A percentile compares a stretch with the other conserved stretches of the same genome.
phyloP scores from a whole-genome alignment of 2,329 filamentous ascomycete genomes.

The Aulographum hederae region DNA sequence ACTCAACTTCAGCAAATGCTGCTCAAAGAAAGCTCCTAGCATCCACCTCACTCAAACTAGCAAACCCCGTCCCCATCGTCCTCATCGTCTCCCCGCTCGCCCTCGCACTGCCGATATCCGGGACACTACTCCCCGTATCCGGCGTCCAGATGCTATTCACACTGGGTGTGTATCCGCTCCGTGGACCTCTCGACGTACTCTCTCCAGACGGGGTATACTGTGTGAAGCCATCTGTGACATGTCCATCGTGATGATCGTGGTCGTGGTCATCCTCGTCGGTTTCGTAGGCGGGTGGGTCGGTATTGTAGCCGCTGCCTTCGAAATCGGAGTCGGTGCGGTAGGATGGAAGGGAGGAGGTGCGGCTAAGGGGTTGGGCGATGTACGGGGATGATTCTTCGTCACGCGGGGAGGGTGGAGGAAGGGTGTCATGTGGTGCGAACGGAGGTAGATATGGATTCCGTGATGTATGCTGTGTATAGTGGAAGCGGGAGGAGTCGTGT shows the following conservation, averaged over 20 bases:
- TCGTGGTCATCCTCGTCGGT: background rate
- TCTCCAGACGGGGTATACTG: no score
- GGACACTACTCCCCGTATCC: slow-evolving; percentile 1
- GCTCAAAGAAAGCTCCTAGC: no score
- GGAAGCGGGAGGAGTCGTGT: background rate
- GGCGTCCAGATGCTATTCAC: background rate
- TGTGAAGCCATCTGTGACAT: background rate
- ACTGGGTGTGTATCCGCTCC: background rate
- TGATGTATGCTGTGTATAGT: no score
- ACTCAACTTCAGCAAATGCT: no score
- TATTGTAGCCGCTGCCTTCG: background rate
- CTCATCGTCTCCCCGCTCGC: background rate
- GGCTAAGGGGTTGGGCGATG: background rate
- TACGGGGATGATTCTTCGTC: no score
- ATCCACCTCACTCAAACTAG: no score
- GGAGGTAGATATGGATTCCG: no score
- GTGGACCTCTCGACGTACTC: no score
- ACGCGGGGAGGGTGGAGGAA: background rate
- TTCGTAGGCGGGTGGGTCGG: background rate
- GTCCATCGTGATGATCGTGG: background rate
- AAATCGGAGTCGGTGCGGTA: background rate
- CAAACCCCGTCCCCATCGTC: no score
- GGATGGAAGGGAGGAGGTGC: background rate
- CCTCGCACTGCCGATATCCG: background rate
- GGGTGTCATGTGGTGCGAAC: background rate